A percentile compares a stretch with the other conserved stretches of the same genome.
Evolutionary conservation across 2,329 filamentous ascomycete species (phyloP).

Genomic region (Alternaria sp.): DNA sequence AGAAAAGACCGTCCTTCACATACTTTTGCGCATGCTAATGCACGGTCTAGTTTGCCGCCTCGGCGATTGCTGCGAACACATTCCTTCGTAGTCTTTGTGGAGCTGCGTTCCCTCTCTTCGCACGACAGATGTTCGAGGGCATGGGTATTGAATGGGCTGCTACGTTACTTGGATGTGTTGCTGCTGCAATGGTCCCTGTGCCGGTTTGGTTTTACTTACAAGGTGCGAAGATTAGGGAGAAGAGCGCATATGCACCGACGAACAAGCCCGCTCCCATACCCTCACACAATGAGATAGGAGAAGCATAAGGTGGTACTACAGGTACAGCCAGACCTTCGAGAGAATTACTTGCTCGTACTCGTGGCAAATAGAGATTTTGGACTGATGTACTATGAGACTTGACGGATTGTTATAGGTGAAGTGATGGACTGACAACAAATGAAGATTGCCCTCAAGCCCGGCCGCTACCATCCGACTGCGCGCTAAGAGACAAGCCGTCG

Average conservation of each 20-base stretch:
- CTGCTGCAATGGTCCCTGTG: conserved; percentile 56
- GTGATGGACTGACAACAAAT: not conserved
- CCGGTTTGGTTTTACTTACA: conserved; percentile 56
- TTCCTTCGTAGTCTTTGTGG: conserved; percentile 62
- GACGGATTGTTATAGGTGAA: too few species aligned
- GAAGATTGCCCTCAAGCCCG: not conserved
- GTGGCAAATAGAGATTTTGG: not conserved
- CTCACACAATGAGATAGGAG: not conserved
- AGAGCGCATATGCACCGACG: conserved; percentile 56
- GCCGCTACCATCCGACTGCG: not conserved
- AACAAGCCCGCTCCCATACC: conserved; percentile 22
- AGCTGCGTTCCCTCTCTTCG: conserved; percentile 64
- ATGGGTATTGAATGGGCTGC: conserved; percentile 61
- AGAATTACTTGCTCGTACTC: not conserved
- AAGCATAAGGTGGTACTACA: too few species aligned
- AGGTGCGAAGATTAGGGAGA: conserved; percentile 56
- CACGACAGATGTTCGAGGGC: conserved; percentile 64
- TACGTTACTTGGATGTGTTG: conserved; percentile 57
- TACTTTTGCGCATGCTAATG: conserved; percentile 16
- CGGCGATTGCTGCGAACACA: conserved; percentile 65
- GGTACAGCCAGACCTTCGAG: not conserved
- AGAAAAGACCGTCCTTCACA: not conserved
- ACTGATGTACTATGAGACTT: accelerated
- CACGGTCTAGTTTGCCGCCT: conserved; percentile 57
- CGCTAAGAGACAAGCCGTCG: not conserved